Percentiles rank a stretch among this genome's conserved stretches.
Conservation (phyloP, 352 stramenopile species). For the Phytophthora fragariae region DNA sequence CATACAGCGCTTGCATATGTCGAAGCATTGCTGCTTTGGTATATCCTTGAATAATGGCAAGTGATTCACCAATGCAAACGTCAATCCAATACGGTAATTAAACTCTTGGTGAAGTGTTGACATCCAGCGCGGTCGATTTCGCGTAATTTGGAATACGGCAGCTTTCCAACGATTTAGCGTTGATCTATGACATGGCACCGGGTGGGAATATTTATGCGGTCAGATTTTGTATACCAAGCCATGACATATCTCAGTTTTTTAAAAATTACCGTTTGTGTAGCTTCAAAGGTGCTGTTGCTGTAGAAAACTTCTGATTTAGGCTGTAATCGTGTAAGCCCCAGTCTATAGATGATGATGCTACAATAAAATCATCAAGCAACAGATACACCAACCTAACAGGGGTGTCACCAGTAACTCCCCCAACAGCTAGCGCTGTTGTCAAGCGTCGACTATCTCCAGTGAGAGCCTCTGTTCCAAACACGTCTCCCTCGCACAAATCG, state of each 20-base stretch:
- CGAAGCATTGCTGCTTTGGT: constrained; percentile 20
- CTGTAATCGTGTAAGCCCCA: neutral
- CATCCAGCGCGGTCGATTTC: constrained; percentile 42
- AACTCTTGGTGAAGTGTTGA: constrained; percentile 37
- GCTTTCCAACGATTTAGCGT: constrained; percentile 22
- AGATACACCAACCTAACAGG: constrained; percentile 35
- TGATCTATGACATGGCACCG: constrained; percentile 6
- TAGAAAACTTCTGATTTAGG: neutral
- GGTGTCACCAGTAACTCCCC: neutral
- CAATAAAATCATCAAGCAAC: constrained; percentile 24
- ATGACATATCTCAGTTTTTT: neutral
- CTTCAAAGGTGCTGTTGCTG: neutral
- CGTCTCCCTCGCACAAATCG: constrained; percentile 42
- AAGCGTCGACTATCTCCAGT: constrained; percentile 4
- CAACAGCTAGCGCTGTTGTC: constrained; percentile 36
- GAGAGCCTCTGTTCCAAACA: constrained; percentile 57
- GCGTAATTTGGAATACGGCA: constrained; percentile 49
- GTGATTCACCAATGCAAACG: constrained; percentile 42
- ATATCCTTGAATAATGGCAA: constrained; percentile 45
- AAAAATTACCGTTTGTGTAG: neutral
- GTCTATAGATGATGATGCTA: constrained; percentile 12
- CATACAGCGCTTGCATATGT: constrained; percentile 42
- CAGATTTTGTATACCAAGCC: neutral
- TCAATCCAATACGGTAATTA: constrained; percentile 45
- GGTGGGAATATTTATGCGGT: neutral